Evolutionary conservation across 1,284 basidiomycete genomes (phyloP).

Genomic region (Retiboletus flavoniger): DNA sequence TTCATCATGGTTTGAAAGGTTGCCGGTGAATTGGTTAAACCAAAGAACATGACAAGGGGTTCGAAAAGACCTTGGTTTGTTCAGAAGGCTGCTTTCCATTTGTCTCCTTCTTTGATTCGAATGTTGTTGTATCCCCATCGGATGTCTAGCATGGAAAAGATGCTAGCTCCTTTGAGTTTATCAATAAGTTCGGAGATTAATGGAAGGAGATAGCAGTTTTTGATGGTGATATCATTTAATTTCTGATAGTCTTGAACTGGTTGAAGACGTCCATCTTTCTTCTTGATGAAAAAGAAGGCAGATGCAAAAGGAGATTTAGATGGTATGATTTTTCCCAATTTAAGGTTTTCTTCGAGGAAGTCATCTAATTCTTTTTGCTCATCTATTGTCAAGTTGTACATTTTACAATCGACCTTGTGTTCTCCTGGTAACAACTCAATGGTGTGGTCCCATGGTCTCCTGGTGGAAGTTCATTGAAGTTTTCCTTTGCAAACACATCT

Average conservation of each 20-base stretch:
- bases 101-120: background rate
- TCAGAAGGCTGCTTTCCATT: background rate
- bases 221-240: conserved; percentile 34
- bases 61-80: conserved; percentile 21
- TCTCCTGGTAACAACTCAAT: background rate
- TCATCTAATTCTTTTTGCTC: background rate
- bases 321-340: background rate
- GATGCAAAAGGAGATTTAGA: background rate
- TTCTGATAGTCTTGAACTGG: conserved; percentile 23
- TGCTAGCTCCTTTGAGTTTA: background rate
- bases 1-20: conserved; percentile 28
- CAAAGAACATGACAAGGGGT: conserved; percentile 39
- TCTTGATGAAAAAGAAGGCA: background rate
- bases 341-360: background rate
- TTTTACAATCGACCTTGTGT: background rate
- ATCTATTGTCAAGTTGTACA: conserved; percentile 1
- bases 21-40: conserved; percentile 33
- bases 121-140: background rate
- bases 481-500: background rate
- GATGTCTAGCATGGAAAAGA: conserved; percentile 8
- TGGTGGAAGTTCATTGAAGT: background rate
- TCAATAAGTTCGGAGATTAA: conserved; percentile 20
- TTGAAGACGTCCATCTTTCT: background rate
- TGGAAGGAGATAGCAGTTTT: conserved; percentile 33
- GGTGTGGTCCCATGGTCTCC: background rate